These are phyloP conservation scores for Hypoxylon sp. DNA, from an alignment of 2,329 filamentous ascomycete species.

Conservation along the genomic window DNA sequence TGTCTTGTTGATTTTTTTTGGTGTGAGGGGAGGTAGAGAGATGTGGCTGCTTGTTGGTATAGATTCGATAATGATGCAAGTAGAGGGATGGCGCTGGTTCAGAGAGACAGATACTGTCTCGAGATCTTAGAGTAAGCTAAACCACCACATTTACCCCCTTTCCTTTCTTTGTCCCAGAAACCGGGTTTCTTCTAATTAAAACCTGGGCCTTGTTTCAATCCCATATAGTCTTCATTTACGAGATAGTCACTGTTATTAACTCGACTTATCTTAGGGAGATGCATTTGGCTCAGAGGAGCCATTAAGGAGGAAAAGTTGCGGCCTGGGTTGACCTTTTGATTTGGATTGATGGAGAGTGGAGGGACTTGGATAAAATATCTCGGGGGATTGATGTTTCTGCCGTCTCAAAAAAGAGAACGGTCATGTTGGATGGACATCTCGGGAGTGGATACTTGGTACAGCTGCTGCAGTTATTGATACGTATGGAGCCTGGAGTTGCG, in stretches of 20 bases:
- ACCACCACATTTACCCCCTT: too few species aligned
- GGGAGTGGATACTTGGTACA: background rate
- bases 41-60: background rate
- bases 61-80: background rate
- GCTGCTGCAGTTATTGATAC: background rate
- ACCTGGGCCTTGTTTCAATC: too few species aligned
- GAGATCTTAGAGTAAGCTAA: background rate
- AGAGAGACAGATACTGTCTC: background rate
- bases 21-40: background rate
- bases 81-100: background rate
- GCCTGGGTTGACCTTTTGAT: background rate
- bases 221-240: background rate
- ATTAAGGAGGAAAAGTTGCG: background rate
- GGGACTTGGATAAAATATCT: background rate
- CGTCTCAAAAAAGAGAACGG: background rate
- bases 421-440: conserved; percentile 3
- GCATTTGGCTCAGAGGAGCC: background rate
- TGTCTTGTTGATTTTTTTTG: background rate
- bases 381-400: background rate
- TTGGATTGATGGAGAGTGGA: background rate
- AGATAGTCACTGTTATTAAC: background rate
- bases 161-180: background rate
- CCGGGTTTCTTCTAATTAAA: too few species aligned
- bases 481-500: background rate
- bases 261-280: background rate